These are phyloP conservation scores for Penicillium janthinellum DNA, from an alignment of 2,329 filamentous ascomycete genomes.

Conservation along the genomic window DNA sequence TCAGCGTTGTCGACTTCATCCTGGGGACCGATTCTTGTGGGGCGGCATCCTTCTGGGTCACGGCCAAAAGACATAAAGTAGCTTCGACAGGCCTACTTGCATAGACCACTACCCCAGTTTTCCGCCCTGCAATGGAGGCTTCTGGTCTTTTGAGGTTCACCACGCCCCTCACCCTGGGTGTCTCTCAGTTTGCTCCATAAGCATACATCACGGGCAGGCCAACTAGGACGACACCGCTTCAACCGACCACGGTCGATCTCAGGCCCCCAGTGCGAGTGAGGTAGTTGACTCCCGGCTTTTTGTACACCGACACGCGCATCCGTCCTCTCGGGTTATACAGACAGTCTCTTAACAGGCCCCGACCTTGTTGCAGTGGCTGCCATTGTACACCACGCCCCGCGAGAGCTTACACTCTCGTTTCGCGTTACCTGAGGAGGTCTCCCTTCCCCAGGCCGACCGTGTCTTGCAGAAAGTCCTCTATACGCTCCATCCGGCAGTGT, in stretches of 20 bases:
- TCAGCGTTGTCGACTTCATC: conserved; percentile 29
- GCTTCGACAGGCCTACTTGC: conserved; percentile 11
- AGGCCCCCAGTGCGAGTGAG: conserved; percentile 10
- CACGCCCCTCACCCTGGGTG: conserved; percentile 6
- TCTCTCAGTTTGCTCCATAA: conserved; percentile 10
- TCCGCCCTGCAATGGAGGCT: conserved; percentile 7
- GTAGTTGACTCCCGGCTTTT: conserved; percentile 2
- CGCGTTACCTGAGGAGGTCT: conserved; percentile 7
- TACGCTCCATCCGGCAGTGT: conserved; percentile 10
- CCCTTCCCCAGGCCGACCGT: conserved; percentile 6
- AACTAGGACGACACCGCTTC: conserved; percentile 11
- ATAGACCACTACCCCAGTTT: conserved; percentile 11
- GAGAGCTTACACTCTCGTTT: conserved; percentile 10
- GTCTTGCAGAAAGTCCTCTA: conserved; percentile 7
- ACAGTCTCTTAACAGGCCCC: conserved; percentile 6
- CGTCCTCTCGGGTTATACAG: background rate
- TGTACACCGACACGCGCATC: background rate
- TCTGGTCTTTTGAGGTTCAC: conserved; percentile 6
- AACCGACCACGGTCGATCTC: background rate
- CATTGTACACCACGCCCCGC: conserved; percentile 8
- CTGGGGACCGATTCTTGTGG: conserved; percentile 14
- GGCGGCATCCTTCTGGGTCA: conserved; percentile 20
- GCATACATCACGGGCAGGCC: conserved; percentile 4
- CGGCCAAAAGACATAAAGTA: conserved; percentile 3
- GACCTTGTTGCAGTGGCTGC: conserved; percentile 10